phyloP scores from a whole-genome alignment of 208 protist genomes.

The Leishmania tropica region DNA sequence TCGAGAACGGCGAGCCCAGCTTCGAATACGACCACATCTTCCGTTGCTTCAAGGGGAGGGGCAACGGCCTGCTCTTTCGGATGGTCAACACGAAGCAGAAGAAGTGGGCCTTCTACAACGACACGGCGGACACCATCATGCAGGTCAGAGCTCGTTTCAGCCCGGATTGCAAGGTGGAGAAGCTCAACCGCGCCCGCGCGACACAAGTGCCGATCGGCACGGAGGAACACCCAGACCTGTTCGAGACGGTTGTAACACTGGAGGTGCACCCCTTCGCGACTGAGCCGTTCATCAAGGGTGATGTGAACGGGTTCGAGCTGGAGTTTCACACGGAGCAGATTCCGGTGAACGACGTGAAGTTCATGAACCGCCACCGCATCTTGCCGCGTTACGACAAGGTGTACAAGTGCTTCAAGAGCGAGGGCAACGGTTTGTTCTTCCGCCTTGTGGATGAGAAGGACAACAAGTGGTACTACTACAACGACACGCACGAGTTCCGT shows the following conservation, averaged over 20 bases:
- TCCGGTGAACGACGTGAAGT: constrained; percentile 29
- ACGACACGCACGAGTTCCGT: constrained; percentile 74
- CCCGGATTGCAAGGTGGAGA: constrained; percentile 31
- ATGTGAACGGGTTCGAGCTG: constrained; percentile 35
- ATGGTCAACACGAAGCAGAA: constrained; percentile 36
- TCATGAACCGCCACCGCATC: constrained; percentile 32
- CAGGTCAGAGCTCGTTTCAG: constrained; percentile 33
- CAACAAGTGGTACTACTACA: constrained; percentile 82
- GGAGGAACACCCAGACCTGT: constrained; percentile 7
- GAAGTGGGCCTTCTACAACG: constrained; percentile 74
- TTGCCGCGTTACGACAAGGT: constrained; percentile 41
- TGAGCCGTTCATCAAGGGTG: constrained; percentile 56
- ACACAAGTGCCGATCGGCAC: constrained; percentile 14
- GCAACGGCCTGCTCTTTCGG: constrained; percentile 56
- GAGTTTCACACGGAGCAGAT: constrained; percentile 50
- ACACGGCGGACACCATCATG: constrained; percentile 43
- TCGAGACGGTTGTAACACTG: constrained; percentile 36
- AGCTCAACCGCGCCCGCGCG: constrained; percentile 22
- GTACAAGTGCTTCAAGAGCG: constrained; percentile 83
- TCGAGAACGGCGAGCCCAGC: constrained; percentile 30
- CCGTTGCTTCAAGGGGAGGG: constrained; percentile 52
- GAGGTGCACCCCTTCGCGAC: constrained; percentile 49
- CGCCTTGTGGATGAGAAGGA: constrained; percentile 69
- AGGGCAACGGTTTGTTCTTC: constrained; percentile 81
- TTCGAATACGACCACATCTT: constrained; percentile 46